Evolutionary conservation across 2,329 filamentous ascomycete species (phyloP).

Genomic region (Zarea fungicola): DNA sequence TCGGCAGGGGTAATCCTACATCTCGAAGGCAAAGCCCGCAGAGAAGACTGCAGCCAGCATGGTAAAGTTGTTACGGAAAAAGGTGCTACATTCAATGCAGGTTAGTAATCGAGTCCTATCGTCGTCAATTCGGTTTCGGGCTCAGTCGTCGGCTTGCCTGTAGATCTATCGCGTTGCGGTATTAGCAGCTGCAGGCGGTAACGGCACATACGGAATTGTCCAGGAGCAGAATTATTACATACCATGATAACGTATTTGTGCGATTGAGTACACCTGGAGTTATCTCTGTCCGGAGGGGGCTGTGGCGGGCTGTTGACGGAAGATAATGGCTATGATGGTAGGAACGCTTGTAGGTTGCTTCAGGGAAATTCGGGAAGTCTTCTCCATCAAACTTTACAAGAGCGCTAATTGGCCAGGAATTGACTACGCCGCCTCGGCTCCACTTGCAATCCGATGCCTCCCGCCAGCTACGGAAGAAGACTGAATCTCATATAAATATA

Average conservation of each 20-base stretch:
- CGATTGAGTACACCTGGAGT: constrained; percentile 14
- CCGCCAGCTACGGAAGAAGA: not conserved
- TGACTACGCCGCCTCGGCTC: not conserved
- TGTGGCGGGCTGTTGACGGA: constrained; percentile 11
- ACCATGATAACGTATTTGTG: constrained; percentile 49
- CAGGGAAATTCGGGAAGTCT: constrained; percentile 15
- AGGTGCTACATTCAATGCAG: constrained; percentile 48
- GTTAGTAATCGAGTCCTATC: constrained; percentile 13
- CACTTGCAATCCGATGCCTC: constrained; percentile 10
- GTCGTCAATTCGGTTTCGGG: constrained; percentile 10
- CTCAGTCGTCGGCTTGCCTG: constrained; percentile 45
- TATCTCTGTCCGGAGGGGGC: constrained; percentile 3
- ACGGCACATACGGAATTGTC: not conserved
- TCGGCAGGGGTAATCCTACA: constrained; percentile 56
- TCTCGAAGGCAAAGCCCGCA: constrained; percentile 83
- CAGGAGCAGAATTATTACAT: constrained; percentile 25
- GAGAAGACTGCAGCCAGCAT: constrained; percentile 86
- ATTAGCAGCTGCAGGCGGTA: constrained; percentile 23
- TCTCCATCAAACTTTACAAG: constrained; percentile 6
- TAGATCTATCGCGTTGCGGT: constrained; percentile 43
- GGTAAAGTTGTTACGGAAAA: constrained; percentile 82
- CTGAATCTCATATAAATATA: not conserved
- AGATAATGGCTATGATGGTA: constrained; percentile 7
- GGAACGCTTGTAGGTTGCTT: not conserved
- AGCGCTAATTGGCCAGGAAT: constrained; percentile 10